A percentile compares a stretch with the other conserved stretches of the same genome.
Evolutionary conservation across 495 filamentous ascomycete species (phyloP).

Genomic region (Friedmanniomyces simplex): DNA sequence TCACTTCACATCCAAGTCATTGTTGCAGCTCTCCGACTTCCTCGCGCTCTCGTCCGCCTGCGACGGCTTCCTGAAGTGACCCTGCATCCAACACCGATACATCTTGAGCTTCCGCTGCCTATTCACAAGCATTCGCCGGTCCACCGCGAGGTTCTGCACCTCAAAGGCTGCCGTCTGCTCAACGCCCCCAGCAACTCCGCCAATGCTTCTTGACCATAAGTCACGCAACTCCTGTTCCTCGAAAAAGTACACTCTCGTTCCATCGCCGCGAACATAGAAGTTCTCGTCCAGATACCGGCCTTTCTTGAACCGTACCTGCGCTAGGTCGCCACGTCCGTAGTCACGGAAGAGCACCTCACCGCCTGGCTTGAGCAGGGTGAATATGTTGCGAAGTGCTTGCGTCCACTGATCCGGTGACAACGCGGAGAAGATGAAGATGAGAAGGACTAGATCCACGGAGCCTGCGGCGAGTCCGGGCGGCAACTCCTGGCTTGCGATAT

Average conservation of each 20-base stretch:
- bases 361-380: slow-evolving; percentile 72
- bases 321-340: slow-evolving; percentile 89
- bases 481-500: slow-evolving; percentile 51
- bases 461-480: slow-evolving; percentile 66
- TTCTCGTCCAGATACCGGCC: slow-evolving; percentile 87
- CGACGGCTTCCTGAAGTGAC: slow-evolving; percentile 61
- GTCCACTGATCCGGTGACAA: slow-evolving; percentile 76
- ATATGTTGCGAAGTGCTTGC: slow-evolving; percentile 69
- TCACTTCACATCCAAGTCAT: background rate
- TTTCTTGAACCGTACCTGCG: slow-evolving; percentile 94
- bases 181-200: background rate
- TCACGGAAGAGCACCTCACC: slow-evolving; percentile 87
- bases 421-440: slow-evolving; percentile 96
- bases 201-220: slow-evolving; percentile 51
- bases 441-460: slow-evolving; percentile 77
- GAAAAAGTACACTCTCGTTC: slow-evolving; percentile 96
- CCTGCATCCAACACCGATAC: slow-evolving; percentile 98
- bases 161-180: slow-evolving; percentile 41
- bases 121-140: slow-evolving; percentile 84
- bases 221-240: slow-evolving; percentile 67
- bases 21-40: background rate
- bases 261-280: slow-evolving; percentile 92
- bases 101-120: slow-evolving; percentile 84
- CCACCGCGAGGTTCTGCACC: slow-evolving; percentile 64
- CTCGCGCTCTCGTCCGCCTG: slow-evolving; percentile 14